These are phyloP conservation scores for Chaetomiaceae sp. DNA, from an alignment of 2,329 filamentous ascomycete species.

Conservation along the genomic window DNA sequence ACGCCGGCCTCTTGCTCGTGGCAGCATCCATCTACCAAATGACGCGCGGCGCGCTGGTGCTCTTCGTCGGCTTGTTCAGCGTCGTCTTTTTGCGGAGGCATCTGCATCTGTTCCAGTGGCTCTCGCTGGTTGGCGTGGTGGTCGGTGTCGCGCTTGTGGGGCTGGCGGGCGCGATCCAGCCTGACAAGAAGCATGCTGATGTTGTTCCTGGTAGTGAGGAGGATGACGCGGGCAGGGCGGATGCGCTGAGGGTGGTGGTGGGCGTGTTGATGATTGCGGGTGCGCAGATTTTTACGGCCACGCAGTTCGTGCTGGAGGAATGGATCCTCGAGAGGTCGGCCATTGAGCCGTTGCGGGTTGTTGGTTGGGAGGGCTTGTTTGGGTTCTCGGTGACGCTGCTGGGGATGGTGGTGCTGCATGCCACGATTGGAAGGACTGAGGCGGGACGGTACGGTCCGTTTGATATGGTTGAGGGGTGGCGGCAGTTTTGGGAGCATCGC, in stretches of 20 bases:
- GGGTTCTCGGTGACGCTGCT: constrained; percentile 76
- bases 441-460: constrained; percentile 78
- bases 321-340: constrained; percentile 68
- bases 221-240: constrained; percentile 36
- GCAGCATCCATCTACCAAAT: constrained; percentile 98
- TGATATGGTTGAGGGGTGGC: constrained; percentile 81
- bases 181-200: constrained; percentile 52
- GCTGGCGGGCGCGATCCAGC: constrained; percentile 77
- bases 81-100: constrained; percentile 81
- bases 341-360: constrained; percentile 79
- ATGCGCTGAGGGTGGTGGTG: constrained; percentile 64
- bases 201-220: constrained; percentile 29
- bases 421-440: constrained; percentile 69
- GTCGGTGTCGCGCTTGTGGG: constrained; percentile 85
- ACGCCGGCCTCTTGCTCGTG: constrained; percentile 87
- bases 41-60: constrained; percentile 88
- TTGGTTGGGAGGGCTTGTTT: constrained; percentile 95
- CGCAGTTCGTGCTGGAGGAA: constrained; percentile 94
- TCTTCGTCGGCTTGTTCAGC: constrained; percentile 94
- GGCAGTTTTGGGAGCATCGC: constrained; percentile 69
- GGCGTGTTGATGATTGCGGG: constrained; percentile 88
- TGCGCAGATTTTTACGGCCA: constrained; percentile 94
- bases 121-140: constrained; percentile 81
- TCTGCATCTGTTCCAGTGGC: constrained; percentile 86
- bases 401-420: constrained; percentile 75